Conservation (phyloP, 331 rosid species). For the Acacia pycnantha region DNA sequence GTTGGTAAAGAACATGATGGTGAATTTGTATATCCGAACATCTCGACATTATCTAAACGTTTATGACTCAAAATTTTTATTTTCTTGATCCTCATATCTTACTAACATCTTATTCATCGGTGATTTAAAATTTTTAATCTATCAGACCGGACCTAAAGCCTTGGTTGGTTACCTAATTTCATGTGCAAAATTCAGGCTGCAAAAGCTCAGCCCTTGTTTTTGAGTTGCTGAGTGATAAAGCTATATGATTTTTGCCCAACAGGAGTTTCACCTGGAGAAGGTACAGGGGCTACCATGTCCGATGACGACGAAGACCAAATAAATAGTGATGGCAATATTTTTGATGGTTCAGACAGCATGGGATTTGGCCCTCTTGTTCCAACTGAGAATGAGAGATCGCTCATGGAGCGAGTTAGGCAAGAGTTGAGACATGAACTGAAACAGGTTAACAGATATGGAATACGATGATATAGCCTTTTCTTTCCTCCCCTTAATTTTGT, state of each 20-base stretch:
- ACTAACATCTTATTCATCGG: not conserved
- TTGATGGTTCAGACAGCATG: conserved; percentile 63
- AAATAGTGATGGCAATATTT: conserved; percentile 69
- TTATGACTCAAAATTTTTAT: not conserved
- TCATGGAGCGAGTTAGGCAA: conserved; percentile 94
- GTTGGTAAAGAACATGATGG: not conserved
- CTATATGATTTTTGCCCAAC: conserved; percentile 27
- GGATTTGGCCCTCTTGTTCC: conserved; percentile 94
- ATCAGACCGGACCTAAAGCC: not conserved
- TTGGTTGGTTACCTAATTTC: not conserved
- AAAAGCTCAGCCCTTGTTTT: not conserved
- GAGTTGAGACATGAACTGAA: conserved; percentile 84
- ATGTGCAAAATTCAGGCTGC: not conserved
- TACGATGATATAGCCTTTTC: not conserved
- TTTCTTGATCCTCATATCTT: not conserved
- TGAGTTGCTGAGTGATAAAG: not conserved
- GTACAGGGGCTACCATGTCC: conserved; percentile 94
- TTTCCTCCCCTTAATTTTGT: not conserved
- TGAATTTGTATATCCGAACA: not conserved
- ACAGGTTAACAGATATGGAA: conserved; percentile 41
- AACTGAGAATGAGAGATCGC: conserved; percentile 82
- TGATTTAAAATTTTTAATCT: not conserved
- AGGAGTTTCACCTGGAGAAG: conserved; percentile 94
- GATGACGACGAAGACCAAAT: conserved; percentile 84
- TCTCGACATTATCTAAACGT: not conserved